A percentile compares a stretch with the other conserved stretches of the same genome.
Evolutionary conservation across 495 filamentous ascomycete species (phyloP).

Genomic region (Neurospora cerealis): DNA sequence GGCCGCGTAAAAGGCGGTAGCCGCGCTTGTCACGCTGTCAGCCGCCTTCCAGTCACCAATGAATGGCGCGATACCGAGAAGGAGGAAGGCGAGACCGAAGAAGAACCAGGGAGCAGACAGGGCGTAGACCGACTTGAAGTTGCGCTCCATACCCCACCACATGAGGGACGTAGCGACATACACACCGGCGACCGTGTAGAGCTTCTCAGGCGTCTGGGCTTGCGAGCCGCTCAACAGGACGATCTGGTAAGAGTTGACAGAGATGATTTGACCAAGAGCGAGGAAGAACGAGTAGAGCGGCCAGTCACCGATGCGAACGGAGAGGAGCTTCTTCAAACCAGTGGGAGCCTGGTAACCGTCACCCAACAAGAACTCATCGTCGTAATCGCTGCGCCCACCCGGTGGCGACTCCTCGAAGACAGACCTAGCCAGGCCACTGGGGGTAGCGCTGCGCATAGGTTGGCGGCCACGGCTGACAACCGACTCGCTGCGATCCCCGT

Average conservation of each 20-base stretch:
- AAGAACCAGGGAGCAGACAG: constrained; percentile 50
- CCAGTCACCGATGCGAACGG: constrained; percentile 48
- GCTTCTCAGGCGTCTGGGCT: constrained; percentile 48
- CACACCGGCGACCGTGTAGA: constrained; percentile 53
- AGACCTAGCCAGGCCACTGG: constrained; percentile 18
- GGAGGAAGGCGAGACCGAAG: constrained; percentile 51
- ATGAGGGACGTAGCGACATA: constrained; percentile 50
- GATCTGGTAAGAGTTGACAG: constrained; percentile 60
- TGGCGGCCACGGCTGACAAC: constrained; percentile 22
- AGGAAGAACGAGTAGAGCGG: constrained; percentile 63
- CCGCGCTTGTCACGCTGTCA: constrained; percentile 46
- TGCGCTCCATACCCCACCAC: constrained; percentile 54
- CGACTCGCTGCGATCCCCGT: constrained; percentile 15
- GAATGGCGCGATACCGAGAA: constrained; percentile 56
- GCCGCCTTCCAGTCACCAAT: constrained; percentile 23
- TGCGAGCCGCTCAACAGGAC: constrained; percentile 52
- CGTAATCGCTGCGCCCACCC: background rate
- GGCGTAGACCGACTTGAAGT: constrained; percentile 45
- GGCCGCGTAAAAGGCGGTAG: constrained; percentile 48
- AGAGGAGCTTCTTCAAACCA: constrained; percentile 46
- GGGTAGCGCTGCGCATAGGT: constrained; percentile 22
- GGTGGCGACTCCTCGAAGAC: constrained; percentile 23
- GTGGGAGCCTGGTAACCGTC: constrained; percentile 56
- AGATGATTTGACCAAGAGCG: constrained; percentile 57
- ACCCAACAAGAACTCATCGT: constrained; percentile 52